Evolutionary conservation across 768 basidiomycete species (phyloP).

Genomic region (Lactifluus volemus): DNA sequence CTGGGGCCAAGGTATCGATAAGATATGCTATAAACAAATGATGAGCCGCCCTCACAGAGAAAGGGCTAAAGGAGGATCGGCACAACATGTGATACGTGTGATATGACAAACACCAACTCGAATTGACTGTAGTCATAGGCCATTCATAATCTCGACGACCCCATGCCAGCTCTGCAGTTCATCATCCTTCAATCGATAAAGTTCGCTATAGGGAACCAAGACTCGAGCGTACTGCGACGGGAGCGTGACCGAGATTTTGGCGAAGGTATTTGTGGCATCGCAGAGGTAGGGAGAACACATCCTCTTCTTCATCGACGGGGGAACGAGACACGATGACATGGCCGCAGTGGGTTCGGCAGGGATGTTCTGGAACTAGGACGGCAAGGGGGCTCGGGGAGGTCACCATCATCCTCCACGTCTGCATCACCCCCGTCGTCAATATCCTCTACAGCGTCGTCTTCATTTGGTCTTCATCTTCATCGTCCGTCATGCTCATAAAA

Average conservation of each 20-base stretch:
- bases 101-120: not conserved
- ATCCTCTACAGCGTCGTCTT: slow-evolving; percentile 16
- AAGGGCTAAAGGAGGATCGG: not conserved
- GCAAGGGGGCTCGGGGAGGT: slow-evolving; percentile 18
- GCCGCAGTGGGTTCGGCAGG: not conserved
- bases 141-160: slow-evolving; percentile 45
- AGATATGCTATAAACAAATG: not conserved
- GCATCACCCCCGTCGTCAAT: slow-evolving; percentile 14
- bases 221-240: slow-evolving; percentile 37
- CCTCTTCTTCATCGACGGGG: slow-evolving; percentile 14
- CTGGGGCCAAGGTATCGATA: not conserved
- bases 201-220: slow-evolving; percentile 50
- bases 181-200: slow-evolving; percentile 55
- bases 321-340: not conserved
- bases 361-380: slow-evolving; percentile 8
- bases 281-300: slow-evolving; percentile 7
- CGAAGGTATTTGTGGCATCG: slow-evolving; percentile 2
- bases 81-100: not conserved
- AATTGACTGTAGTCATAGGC: not conserved
- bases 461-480: slow-evolving; percentile 37
- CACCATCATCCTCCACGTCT: slow-evolving; percentile 26
- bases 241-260: slow-evolving; percentile 23
- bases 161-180: slow-evolving; percentile 48
- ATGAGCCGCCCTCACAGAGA: not conserved
- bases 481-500: slow-evolving; percentile 64